These are phyloP conservation scores for Malbranchea zuffiana DNA, from an alignment of 2,329 filamentous ascomycete genomes.

Conservation along the genomic window DNA sequence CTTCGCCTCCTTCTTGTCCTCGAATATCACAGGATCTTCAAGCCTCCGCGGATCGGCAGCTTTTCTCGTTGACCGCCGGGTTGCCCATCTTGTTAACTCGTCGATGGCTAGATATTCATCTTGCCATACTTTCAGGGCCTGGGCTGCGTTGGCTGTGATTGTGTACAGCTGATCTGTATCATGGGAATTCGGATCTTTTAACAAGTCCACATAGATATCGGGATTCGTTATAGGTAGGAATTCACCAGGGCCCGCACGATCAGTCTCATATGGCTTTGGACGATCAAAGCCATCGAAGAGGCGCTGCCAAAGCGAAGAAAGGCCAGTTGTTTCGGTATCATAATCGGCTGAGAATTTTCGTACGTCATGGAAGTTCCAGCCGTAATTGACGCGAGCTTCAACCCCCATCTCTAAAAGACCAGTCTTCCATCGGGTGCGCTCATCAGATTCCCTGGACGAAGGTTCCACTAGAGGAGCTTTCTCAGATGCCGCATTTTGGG, in stretches of 20 bases:
- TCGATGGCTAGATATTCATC: conserved; percentile 46
- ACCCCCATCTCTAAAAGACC: conserved; percentile 10
- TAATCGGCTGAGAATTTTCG: conserved; percentile 26
- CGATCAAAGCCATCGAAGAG: conserved; percentile 24
- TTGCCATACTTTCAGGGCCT: conserved; percentile 45
- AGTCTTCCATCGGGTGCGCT: background rate
- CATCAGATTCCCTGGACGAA: conserved; percentile 8
- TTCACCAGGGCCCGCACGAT: conserved; percentile 23
- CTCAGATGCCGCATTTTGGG: conserved; percentile 7
- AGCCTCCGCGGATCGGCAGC: conserved; percentile 42
- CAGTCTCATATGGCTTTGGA: conserved; percentile 27
- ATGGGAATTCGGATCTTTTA: conserved; percentile 31
- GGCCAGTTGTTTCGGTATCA: conserved; percentile 21
- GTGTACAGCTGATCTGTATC: conserved; percentile 44
- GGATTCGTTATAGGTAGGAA: conserved; percentile 29
- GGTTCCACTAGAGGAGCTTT: conserved; percentile 9
- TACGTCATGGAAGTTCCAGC: conserved; percentile 31
- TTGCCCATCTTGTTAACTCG: conserved; percentile 38
- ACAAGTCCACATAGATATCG: conserved; percentile 27
- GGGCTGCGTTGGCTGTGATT: conserved; percentile 44
- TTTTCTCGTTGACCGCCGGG: conserved; percentile 41
- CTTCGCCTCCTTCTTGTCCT: conserved; percentile 51
- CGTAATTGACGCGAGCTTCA: conserved; percentile 24
- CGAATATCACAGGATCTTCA: conserved; percentile 40
- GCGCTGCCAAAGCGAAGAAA: conserved; percentile 25